phyloP scores from a whole-genome alignment of 2,329 filamentous ascomycete genomes.

The Fusarium multiceps region DNA sequence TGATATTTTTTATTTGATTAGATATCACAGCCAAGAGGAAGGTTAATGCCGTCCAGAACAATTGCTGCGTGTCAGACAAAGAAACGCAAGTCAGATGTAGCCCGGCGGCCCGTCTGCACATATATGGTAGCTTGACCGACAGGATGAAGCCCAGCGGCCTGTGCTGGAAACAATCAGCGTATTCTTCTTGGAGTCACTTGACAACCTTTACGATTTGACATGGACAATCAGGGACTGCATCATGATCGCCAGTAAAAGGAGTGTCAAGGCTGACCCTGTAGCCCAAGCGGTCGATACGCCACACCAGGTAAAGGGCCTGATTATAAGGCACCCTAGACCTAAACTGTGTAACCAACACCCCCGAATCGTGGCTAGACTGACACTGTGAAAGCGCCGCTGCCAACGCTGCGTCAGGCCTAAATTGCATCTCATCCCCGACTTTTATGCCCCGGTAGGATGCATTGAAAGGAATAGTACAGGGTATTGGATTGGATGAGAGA shows the following conservation, averaged over 20 bases:
- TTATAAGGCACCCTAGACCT: slow-evolving; percentile 6
- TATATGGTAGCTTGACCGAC: background rate
- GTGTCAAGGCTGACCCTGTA: slow-evolving; percentile 23
- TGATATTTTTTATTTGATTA: background rate
- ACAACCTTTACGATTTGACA: background rate
- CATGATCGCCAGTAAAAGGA: slow-evolving; percentile 14
- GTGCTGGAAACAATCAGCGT: slow-evolving; percentile 30
- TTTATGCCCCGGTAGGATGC: slow-evolving; percentile 1
- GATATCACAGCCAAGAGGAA: background rate
- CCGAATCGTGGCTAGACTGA: background rate
- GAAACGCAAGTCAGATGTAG: background rate
- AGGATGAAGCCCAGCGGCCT: background rate
- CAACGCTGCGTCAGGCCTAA: slow-evolving; percentile 9
- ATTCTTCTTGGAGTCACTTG: slow-evolving; percentile 16
- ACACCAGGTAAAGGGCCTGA: slow-evolving; percentile 20
- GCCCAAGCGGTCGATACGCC: slow-evolving; percentile 37
- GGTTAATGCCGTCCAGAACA: background rate
- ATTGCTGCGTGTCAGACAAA: slow-evolving; percentile 13
- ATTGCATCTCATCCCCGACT: slow-evolving; percentile 9
- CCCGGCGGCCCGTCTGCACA: background rate
- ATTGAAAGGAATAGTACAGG: slow-evolving; percentile 14
- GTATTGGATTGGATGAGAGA: slow-evolving; percentile 4
- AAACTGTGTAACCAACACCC: background rate
- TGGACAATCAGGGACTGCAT: slow-evolving; percentile 1
- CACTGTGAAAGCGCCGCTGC: background rate